A percentile compares a stretch with the other conserved stretches of the same genome.
Evolutionary conservation across 495 filamentous ascomycete genomes (phyloP).

Genomic region (Rusavskia elegans): DNA sequence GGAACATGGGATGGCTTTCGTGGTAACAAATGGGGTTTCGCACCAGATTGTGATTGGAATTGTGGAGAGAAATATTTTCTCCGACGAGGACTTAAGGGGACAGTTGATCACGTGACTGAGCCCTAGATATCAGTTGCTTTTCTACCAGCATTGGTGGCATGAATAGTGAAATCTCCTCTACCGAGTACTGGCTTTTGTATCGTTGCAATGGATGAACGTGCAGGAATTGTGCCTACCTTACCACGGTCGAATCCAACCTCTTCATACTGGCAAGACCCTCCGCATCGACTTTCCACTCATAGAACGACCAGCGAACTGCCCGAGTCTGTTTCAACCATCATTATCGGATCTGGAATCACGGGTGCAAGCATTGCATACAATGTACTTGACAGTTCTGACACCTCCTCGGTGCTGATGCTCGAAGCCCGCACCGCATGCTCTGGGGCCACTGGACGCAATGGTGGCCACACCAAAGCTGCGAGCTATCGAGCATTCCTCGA

Average conservation of each 20-base stretch:
- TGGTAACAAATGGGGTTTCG: too few relatives aligned
- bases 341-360: conserved; percentile 59
- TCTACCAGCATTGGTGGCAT: too few relatives aligned
- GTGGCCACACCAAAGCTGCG: conserved; percentile 49
- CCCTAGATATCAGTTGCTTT: neutral
- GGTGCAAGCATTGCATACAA: conserved; percentile 44
- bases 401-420: conserved; percentile 43
- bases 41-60: too few relatives aligned
- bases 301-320: conserved; percentile 33
- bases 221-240: conserved; percentile 20
- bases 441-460: conserved; percentile 59
- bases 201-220: conserved; percentile 19
- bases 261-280: conserved; percentile 58
- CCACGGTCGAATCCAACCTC: conserved; percentile 42
- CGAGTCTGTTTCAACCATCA: conserved; percentile 33
- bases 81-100: neutral
- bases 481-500: conserved; percentile 39
- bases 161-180: too few relatives aligned
- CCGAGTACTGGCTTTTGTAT: neutral
- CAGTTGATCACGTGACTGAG: neutral
- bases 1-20: too few relatives aligned
- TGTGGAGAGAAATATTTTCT: too few relatives aligned
- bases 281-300: conserved; percentile 36
- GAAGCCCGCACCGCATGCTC: conserved; percentile 67
- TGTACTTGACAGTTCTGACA: conserved; percentile 25